Base-by-base conservation (phyloP, 768 basidiomycete genomes). In the Tulasnella sp. region DNA sequence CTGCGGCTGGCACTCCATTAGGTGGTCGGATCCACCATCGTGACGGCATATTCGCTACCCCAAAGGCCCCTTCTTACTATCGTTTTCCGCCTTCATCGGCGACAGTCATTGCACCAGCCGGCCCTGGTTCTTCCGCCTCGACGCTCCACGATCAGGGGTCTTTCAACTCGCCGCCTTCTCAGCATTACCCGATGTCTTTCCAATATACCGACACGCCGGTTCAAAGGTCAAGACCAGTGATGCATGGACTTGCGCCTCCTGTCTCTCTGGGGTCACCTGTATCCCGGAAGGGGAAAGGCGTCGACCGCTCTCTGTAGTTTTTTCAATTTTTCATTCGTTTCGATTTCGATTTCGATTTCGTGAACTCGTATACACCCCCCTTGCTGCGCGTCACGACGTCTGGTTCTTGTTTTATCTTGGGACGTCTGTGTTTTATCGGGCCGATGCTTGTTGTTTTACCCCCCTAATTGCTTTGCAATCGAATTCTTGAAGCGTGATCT, bases 141-240 rank as follows among this genome's bases (percentile, higher is more conserved):
- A 54, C 52, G 17, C 17, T 54, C 2, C 29, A 38, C 21, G 52
- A 54, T 13, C 30, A 32, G 15, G 15, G 29, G 23, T 23, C 19
- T n/a, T 32, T 32, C 5, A 23, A 8, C n/a, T 21, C 52, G 4
- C 29, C 52, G 3, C 52, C 52, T 17, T 23, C 21, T 11, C 52
- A 4, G 13, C 52, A 54, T 54, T 58, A 58, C 45, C 45, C 56
- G 42, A 58, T 44, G 44, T n/a, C 45, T 13, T 7, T 51, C 3
- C 43, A 58, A 26, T 58, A 58, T 27, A 44, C 45, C 15, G 56
- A 58, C 26, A 45, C 56, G 17, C 56, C 56, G 7, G 44, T 58
- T n/a, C 56, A 58, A 47, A n/a, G 56, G 10, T 54, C 52, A n/a
- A 34, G n/a, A 38, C 52, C 52, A 10, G 45, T 27, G 8, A 21